phyloP scores from a whole-genome alignment of 768 basidiomycete genomes.

The Suillus cothurnatus region DNA sequence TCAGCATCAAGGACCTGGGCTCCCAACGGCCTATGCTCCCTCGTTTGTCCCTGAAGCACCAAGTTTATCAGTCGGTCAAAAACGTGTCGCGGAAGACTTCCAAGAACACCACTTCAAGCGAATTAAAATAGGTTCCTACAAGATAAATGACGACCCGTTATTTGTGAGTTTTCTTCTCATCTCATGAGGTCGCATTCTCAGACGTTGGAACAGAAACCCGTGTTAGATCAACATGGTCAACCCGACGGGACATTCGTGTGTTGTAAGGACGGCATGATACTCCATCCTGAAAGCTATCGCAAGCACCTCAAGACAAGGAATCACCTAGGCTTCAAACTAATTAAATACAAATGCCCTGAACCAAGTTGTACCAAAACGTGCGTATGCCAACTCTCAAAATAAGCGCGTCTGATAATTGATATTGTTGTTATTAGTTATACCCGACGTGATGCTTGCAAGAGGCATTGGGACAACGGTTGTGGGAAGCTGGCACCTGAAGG shows the following conservation, averaged over 20 bases:
- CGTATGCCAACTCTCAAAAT: background rate
- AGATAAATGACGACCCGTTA: background rate
- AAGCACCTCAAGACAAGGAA: background rate
- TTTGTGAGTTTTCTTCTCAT: background rate
- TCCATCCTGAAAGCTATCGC: background rate
- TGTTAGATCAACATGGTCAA: background rate
- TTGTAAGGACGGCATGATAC: background rate
- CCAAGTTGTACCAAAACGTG: background rate
- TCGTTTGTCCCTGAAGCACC: background rate
- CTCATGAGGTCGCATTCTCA: background rate
- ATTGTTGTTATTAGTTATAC: background rate
- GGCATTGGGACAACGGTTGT: background rate
- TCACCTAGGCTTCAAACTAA: background rate
- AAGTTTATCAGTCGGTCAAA: background rate
- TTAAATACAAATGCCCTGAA: background rate
- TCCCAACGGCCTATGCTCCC: background rate
- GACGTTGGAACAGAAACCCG: background rate
- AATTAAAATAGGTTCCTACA: fast-evolving
- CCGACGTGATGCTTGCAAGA: background rate
- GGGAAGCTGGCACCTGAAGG: background rate
- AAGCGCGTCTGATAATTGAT: background rate
- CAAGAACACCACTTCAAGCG: background rate
- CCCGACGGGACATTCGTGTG: background rate
- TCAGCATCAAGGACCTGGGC: background rate
- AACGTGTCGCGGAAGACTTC: background rate